A percentile compares a stretch with the other conserved stretches of the same genome.
phyloP scores from a whole-genome alignment of 805 yeast species.

The Yarrowia sp. region DNA sequence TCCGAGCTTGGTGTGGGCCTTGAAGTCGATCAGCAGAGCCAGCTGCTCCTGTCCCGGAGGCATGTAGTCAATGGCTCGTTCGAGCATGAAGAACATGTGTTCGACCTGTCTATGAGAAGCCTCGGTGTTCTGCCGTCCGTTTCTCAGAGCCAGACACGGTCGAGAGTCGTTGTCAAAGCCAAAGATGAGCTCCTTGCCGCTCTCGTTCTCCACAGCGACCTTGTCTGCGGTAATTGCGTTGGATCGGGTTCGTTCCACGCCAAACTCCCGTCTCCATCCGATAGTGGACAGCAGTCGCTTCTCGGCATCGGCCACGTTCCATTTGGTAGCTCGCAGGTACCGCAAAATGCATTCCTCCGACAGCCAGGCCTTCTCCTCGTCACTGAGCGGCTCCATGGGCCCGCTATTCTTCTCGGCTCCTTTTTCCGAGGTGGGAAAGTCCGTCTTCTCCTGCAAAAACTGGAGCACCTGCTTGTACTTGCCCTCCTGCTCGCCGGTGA shows the following conservation, averaged over 20 bases:
- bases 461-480: slow-evolving; percentile 69
- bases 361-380: slow-evolving; percentile 85
- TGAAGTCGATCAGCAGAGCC: slow-evolving; percentile 90
- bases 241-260: slow-evolving; percentile 53
- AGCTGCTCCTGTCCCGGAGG: slow-evolving; percentile 95
- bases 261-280: slow-evolving; percentile 94
- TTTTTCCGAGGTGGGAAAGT: slow-evolving; percentile 53
- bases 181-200: slow-evolving; percentile 90
- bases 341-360: slow-evolving; percentile 90
- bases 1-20: slow-evolving; percentile 67
- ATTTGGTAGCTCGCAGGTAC: slow-evolving; percentile 91
- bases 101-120: slow-evolving; percentile 92
- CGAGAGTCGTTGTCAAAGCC: slow-evolving; percentile 91
- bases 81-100: slow-evolving; percentile 90
- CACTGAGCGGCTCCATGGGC: slow-evolving; percentile 52
- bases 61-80: slow-evolving; percentile 91
- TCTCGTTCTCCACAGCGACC: slow-evolving; percentile 71
- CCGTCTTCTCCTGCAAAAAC: slow-evolving; percentile 58
- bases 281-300: slow-evolving; percentile 77
- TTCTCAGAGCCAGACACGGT: slow-evolving; percentile 90
- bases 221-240: slow-evolving; percentile 48
- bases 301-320: slow-evolving; percentile 76
- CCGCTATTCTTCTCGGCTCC: slow-evolving; percentile 51
- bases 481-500: slow-evolving; percentile 62
- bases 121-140: slow-evolving; percentile 95